A percentile compares a stretch with the other conserved stretches of the same genome.
Evolutionary conservation across 306 rosid genomes (phyloP).

Genomic region (Trifolium fragiferum): DNA sequence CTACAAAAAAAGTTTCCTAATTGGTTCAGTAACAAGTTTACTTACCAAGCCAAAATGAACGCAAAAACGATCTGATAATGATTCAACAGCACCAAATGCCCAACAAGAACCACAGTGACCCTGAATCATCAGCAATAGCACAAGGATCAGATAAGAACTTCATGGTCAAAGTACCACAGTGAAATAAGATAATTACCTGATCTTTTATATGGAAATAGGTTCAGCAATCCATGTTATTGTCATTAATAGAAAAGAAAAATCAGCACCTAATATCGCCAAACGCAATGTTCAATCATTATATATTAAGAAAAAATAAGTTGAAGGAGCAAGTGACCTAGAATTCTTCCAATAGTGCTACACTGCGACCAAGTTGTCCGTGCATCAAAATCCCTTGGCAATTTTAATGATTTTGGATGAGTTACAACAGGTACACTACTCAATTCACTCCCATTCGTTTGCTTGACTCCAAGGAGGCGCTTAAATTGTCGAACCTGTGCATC

Average conservation of each 20-base stretch:
- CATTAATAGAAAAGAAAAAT: constrained; percentile 40
- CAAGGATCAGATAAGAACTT: constrained; percentile 31
- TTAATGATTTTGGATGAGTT: constrained; percentile 67
- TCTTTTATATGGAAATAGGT: constrained; percentile 59
- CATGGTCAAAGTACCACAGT: constrained; percentile 5
- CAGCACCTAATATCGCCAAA: constrained; percentile 45
- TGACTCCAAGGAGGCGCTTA: constrained; percentile 87
- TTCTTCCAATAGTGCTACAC: constrained; percentile 79
- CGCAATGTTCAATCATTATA: background rate
- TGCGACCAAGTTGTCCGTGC: constrained; percentile 90
- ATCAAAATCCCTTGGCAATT: constrained; percentile 76
- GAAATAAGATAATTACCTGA: constrained; percentile 62
- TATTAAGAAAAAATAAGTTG: background rate
- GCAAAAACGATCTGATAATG: constrained; percentile 94
- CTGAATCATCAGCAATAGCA: constrained; percentile 51
- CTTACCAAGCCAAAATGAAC: constrained; percentile 69
- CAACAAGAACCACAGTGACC: constrained; percentile 99
- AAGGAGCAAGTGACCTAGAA: constrained; percentile 62
- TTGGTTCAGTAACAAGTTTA: constrained; percentile 29
- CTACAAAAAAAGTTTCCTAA: background rate
- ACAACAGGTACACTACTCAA: constrained; percentile 54
- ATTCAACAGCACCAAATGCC: constrained; percentile 98
- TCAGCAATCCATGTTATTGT: constrained; percentile 46
- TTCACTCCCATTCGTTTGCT: constrained; percentile 56
- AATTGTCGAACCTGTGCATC: constrained; percentile 75